phyloP scores from a whole-genome alignment of 176 grass and related monocot species.

The Carex littledalei region DNA sequence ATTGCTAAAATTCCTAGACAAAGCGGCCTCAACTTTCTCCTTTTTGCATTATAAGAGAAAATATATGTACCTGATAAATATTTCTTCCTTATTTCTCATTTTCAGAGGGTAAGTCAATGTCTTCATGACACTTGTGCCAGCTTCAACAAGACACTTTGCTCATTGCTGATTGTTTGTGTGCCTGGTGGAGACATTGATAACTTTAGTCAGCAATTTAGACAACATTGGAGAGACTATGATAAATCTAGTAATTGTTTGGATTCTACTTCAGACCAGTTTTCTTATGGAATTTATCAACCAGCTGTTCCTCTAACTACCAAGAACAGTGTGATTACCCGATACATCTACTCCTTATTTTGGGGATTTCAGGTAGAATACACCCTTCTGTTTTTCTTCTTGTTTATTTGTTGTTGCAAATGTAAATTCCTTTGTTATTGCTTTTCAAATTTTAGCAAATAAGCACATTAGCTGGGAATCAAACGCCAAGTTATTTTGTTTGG shows the following conservation, averaged over 20 bases:
- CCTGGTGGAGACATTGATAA: constrained; percentile 4
- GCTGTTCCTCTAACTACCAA: constrained; percentile 66
- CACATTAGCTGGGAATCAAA: constrained; percentile 82
- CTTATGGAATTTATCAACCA: constrained; percentile 77
- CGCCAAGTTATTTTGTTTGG: constrained; percentile 85
- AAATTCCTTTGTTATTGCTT: background rate
- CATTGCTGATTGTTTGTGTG: constrained; percentile 55
- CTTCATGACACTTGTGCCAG: constrained; percentile 51
- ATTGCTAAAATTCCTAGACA: background rate
- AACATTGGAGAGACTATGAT: constrained; percentile 41
- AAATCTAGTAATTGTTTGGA: constrained; percentile 57
- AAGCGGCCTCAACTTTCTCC: background rate
- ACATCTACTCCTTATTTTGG: constrained; percentile 96
- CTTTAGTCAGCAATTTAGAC: constrained; percentile 17
- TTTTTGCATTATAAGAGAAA: background rate
- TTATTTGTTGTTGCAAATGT: background rate
- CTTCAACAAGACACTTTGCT: constrained; percentile 29
- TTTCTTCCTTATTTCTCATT: constrained; percentile 22
- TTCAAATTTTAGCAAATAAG: constrained; percentile 75
- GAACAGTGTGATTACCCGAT: constrained; percentile 50
- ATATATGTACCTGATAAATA: background rate
- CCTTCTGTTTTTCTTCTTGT: background rate
- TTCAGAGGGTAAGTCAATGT: constrained; percentile 90
- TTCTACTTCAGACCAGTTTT: constrained; percentile 25
- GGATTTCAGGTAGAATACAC: constrained; percentile 74